Evolutionary conservation across 2,329 filamentous ascomycete species (phyloP).

Genomic region (Paecilomyces sp.): DNA sequence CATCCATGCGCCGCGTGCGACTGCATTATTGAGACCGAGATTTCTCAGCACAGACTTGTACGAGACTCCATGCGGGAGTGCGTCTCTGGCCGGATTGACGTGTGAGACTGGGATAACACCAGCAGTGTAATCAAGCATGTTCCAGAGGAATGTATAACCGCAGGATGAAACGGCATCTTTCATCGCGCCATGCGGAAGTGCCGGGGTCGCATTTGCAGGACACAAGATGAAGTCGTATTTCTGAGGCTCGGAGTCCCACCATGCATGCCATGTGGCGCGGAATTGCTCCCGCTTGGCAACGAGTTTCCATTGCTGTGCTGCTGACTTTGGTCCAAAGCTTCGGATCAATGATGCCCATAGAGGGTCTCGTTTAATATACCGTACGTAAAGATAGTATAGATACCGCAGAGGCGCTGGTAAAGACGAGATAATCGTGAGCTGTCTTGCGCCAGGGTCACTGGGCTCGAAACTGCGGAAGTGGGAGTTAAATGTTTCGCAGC

Average conservation of each 20-base stretch:
- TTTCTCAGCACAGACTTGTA: too few species aligned
- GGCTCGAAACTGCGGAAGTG: conserved; percentile 69
- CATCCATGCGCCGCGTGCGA: too few species aligned
- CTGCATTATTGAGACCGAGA: too few species aligned
- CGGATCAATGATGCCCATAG: conserved; percentile 72
- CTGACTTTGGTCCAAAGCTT: conserved; percentile 66
- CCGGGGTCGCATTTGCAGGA: conserved; percentile 79
- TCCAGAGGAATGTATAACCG: conserved; percentile 91
- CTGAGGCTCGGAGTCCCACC: conserved; percentile 66
- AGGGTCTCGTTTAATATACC: conserved; percentile 67
- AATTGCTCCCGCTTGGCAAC: conserved; percentile 34
- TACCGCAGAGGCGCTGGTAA: conserved; percentile 49
- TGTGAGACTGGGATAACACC: conserved; percentile 46
- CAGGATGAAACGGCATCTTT: conserved; percentile 76
- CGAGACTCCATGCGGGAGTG: too few species aligned
- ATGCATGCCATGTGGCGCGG: conserved; percentile 51
- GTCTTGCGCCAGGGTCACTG: too few species aligned
- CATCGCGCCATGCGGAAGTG: conserved; percentile 82
- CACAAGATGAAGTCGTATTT: conserved; percentile 47
- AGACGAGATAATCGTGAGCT: too few species aligned
- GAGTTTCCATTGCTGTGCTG: conserved; percentile 70
- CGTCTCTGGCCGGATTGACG: too few species aligned
- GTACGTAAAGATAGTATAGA: conserved; percentile 84
- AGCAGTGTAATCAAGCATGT: conserved; percentile 79
- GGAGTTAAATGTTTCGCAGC: conserved; percentile 69